phyloP scores from a whole-genome alignment of 2,329 filamentous ascomycete species.

The Chlorencoelia australis region DNA sequence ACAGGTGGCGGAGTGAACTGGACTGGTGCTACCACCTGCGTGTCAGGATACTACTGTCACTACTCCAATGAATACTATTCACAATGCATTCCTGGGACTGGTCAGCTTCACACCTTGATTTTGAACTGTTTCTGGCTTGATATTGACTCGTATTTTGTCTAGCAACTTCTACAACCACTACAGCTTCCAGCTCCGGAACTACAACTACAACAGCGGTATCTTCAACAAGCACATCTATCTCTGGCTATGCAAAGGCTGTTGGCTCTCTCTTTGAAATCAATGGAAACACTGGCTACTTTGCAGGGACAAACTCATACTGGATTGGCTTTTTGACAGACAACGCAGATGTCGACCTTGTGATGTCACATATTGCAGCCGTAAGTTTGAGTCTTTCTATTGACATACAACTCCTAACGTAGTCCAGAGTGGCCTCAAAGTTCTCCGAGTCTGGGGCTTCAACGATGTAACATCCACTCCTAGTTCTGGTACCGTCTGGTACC shows the following conservation, averaged over 20 bases:
- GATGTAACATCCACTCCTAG: constrained; percentile 36
- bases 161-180: constrained; percentile 1
- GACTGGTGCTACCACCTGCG: constrained; percentile 21
- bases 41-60: constrained; percentile 21
- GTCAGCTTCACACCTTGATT: constrained; percentile 9
- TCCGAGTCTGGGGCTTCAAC: constrained; percentile 56
- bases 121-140: too few relatives aligned
- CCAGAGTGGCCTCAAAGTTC: constrained; percentile 44
- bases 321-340: constrained; percentile 42
- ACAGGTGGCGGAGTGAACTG: constrained; percentile 22
- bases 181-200: constrained; percentile 4
- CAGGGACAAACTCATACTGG: constrained; percentile 47
- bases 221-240: constrained; percentile 8
- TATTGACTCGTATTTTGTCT: background rate
- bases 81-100: constrained; percentile 22
- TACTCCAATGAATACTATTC: constrained; percentile 20
- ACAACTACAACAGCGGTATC: constrained; percentile 5
- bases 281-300: constrained; percentile 38
- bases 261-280: constrained; percentile 33
- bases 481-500: constrained; percentile 35
- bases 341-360: constrained; percentile 42
- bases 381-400: background rate
- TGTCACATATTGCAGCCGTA: constrained; percentile 35
- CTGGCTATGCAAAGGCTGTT: constrained; percentile 15
- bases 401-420: background rate